phyloP scores from a whole-genome alignment of 192 early-diverging fungal genomes.

The Chytriomyces sp. region DNA sequence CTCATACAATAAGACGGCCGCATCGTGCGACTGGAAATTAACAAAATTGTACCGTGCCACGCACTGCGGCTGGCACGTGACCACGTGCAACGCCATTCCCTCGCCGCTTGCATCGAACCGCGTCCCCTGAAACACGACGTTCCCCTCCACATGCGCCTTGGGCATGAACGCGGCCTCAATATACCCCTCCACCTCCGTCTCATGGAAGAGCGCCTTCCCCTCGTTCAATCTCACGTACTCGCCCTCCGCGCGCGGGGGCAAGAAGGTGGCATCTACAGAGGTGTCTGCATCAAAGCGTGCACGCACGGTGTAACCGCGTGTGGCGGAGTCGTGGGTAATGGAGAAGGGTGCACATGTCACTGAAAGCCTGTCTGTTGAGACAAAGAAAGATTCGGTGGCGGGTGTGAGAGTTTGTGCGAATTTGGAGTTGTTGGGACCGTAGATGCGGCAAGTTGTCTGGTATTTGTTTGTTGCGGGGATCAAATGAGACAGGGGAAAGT shows the following conservation, averaged over 20 bases:
- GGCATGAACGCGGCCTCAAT: constrained; percentile 87
- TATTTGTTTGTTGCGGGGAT: constrained; percentile 28
- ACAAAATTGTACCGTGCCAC: constrained; percentile 86
- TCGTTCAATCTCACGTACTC: constrained; percentile 86
- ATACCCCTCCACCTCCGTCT: constrained; percentile 54
- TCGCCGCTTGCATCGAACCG: constrained; percentile 68
- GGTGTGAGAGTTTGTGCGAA: constrained; percentile 65
- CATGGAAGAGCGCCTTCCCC: constrained; percentile 73
- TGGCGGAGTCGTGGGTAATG: constrained; percentile 55
- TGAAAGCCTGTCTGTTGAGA: constrained; percentile 73
- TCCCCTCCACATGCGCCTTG: constrained; percentile 68
- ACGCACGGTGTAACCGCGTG: constrained; percentile 51
- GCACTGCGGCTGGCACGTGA: constrained; percentile 83
- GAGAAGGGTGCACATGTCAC: constrained; percentile 75
- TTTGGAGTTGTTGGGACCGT: constrained; percentile 61
- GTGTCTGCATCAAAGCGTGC: constrained; percentile 7
- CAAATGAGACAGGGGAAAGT: not conserved
- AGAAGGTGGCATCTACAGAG: constrained; percentile 17
- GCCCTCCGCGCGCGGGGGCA: constrained; percentile 56
- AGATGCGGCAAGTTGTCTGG: constrained; percentile 76
- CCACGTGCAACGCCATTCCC: constrained; percentile 80
- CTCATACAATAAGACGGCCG: constrained; percentile 60
- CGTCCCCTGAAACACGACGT: constrained; percentile 71
- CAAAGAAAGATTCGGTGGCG: constrained; percentile 71
- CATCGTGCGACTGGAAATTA: constrained; percentile 71